These are phyloP conservation scores for Mucor piriformis DNA, from an alignment of 371 early-diverging fungal genomes.

Conservation along the genomic window DNA sequence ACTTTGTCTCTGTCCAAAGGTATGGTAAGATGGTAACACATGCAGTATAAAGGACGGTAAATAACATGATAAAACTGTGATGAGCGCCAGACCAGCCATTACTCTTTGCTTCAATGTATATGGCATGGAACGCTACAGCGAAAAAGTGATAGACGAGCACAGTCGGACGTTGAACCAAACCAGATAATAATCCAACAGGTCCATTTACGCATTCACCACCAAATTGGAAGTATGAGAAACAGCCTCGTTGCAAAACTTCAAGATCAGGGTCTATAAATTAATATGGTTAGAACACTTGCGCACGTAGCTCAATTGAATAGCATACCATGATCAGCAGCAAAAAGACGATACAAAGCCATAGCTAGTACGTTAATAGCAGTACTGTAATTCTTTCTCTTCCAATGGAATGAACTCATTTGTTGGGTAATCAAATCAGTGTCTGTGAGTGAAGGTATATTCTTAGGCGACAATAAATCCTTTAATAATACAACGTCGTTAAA, in stretches of 20 bases:
- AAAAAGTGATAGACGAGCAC: slow-evolving; percentile 81
- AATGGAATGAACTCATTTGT: slow-evolving; percentile 67
- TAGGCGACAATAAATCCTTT: slow-evolving; percentile 48
- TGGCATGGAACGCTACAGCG: slow-evolving; percentile 77
- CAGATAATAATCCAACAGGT: slow-evolving; percentile 84
- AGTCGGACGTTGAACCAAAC: slow-evolving; percentile 64
- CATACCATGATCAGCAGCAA: slow-evolving; percentile 61
- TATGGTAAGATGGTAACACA: slow-evolving; percentile 59
- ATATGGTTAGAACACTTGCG: neutral
- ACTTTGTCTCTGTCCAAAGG: slow-evolving; percentile 36
- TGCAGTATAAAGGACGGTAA: slow-evolving; percentile 57
- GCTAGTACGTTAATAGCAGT: slow-evolving; percentile 89
- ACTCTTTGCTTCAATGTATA: slow-evolving; percentile 43
- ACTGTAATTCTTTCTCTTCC: slow-evolving; percentile 73
- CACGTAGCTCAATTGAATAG: neutral
- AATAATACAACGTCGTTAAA: slow-evolving; percentile 84
- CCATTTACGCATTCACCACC: slow-evolving; percentile 80
- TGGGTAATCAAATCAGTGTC: slow-evolving; percentile 51
- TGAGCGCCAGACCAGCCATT: slow-evolving; percentile 45
- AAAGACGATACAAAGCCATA: slow-evolving; percentile 85
- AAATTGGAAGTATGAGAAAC: slow-evolving; percentile 82
- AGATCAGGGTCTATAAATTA: slow-evolving; percentile 38
- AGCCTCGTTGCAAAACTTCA: slow-evolving; percentile 74
- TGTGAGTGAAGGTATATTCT: slow-evolving; percentile 51
- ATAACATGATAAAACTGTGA: slow-evolving; percentile 42